phyloP scores from a whole-genome alignment of 345 rosid genomes.

The Anacardium occidentale region DNA sequence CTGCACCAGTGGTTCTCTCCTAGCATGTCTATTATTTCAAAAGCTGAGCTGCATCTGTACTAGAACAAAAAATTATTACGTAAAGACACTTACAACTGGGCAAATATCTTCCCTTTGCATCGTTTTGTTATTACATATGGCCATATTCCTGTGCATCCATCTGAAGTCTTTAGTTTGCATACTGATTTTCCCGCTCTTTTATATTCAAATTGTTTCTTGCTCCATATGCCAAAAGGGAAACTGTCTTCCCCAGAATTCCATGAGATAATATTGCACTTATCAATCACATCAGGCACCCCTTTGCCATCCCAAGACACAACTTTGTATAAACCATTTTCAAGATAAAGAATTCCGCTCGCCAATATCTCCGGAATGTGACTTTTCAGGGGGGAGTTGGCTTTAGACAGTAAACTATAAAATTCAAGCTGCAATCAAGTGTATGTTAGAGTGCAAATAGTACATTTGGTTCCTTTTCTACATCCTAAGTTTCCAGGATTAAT shows the following conservation, averaged over 20 bases:
- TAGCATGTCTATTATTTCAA: conserved; percentile 6
- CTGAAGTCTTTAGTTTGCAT: conserved; percentile 33
- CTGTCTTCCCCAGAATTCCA: conserved; percentile 36
- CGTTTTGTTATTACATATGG: conserved; percentile 81
- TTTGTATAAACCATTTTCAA: conserved; percentile 60
- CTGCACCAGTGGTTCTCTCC: conserved; percentile 15
- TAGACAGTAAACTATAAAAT: conserved; percentile 55
- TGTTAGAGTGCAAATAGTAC: conserved; percentile 13
- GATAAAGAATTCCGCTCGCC: conserved; percentile 72
- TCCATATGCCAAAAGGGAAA: conserved; percentile 81
- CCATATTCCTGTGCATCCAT: conserved; percentile 56
- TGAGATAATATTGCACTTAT: conserved; percentile 44
- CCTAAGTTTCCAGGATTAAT: not conserved
- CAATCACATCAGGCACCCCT: conserved; percentile 61
- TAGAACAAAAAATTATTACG: conserved; percentile 4
- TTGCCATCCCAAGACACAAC: conserved; percentile 90
- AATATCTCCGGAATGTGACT: conserved; percentile 65
- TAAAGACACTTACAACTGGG: conserved; percentile 62
- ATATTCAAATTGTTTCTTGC: conserved; percentile 60
- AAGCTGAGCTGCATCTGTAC: conserved; percentile 10
- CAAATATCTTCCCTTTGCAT: conserved; percentile 90
- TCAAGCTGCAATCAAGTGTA: conserved; percentile 63
- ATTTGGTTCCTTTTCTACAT: not conserved
- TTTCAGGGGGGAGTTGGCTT: conserved; percentile 57
- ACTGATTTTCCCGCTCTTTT: conserved; percentile 46